Base-by-base conservation (phyloP, 2,329 filamentous ascomycete genomes). In the Dactylonectria macrodidyma region DNA sequence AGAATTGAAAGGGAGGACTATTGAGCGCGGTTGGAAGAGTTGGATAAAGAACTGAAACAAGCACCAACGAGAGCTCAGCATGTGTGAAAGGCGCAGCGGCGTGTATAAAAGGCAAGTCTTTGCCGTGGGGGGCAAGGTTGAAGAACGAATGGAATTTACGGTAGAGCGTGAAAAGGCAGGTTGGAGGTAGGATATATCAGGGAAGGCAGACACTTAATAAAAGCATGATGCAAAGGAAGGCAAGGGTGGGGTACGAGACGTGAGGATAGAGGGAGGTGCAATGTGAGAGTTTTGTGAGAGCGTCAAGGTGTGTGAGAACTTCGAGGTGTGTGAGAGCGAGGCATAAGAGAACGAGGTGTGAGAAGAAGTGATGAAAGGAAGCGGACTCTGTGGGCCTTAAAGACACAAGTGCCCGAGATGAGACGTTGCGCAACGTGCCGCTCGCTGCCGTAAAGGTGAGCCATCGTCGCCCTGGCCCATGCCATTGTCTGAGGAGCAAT, bases 331-430 rank as follows among this genome's bases (percentile, higher is more conserved):
- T 30, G 26, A 30, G 26, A 30, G 26, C 7, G 52, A 65, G 57
- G 63, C 36, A 52, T 57, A 52, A 62, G 57, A 30, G 46, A 61
- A 52, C 24, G 34, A 33, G 54, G 56, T 66, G 60, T 57, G 56
- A 47, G 51, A 56, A 57, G 57, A 54, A 59, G 54, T 66, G 36
- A 46, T 51, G 26, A 55, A 38, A 58, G 54, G 66, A 60, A 24
- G 62, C 56, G 62, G 66, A 65, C 59, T 51, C 47, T 44, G 54
- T 7, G 63, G 48, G 56, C 50, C 56, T 59, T 69, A 50, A 67
- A 67, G 61, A 65, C 67, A 71, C 60, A 41, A n/a, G 54, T 60
- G 65, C 57, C 47, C 54, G 59, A 67, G 69, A 69, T 69, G 66
- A 71, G 71, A 70, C 66, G 62, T 62, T 71, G 59, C 34, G 59